These are phyloP conservation scores for Mrakiaceae sp. DNA, from an alignment of 1,284 basidiomycete species.

Conservation along the genomic window DNA sequence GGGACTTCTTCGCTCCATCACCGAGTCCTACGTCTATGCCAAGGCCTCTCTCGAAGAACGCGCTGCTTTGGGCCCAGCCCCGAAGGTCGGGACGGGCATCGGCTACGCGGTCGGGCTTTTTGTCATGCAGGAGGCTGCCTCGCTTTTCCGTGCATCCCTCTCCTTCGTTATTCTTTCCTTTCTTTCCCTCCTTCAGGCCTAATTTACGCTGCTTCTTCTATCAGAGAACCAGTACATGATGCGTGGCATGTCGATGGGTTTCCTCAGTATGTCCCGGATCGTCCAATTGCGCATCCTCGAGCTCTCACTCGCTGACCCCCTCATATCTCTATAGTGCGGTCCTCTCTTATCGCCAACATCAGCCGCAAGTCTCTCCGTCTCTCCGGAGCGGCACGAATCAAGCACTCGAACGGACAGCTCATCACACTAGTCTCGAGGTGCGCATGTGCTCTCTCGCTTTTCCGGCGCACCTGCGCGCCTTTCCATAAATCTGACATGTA, in stretches of 20 bases:
- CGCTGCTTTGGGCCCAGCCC: slow-evolving; percentile 28
- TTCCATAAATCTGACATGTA: background rate
- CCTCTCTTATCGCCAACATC: slow-evolving; percentile 48
- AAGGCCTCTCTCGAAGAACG: slow-evolving; percentile 19
- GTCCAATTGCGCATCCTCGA: background rate
- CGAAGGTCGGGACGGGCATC: slow-evolving; percentile 48
- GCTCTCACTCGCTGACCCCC: background rate
- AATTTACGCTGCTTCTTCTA: too few species aligned
- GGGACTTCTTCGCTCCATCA: slow-evolving; percentile 51
- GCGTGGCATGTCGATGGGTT: slow-evolving; percentile 6
- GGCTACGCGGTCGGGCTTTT: slow-evolving; percentile 52
- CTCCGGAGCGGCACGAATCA: slow-evolving; percentile 48
- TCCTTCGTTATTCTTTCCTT: background rate
- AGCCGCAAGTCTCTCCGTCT: slow-evolving; percentile 61
- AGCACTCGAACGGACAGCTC: slow-evolving; percentile 48
- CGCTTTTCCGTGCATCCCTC: slow-evolving; percentile 6
- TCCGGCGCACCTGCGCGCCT: background rate
- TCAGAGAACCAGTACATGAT: slow-evolving; percentile 15
- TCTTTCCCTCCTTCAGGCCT: too few species aligned
- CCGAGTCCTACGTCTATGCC: slow-evolving; percentile 42
- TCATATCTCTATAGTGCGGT: background rate
- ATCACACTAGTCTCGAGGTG: slow-evolving; percentile 15
- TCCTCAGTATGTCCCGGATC: background rate
- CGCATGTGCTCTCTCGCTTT: background rate
- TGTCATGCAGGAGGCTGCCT: slow-evolving; percentile 47